Evolutionary conservation across 768 basidiomycete genomes (phyloP), one percentile per base, ranked within the genome.

Genomic region (Neoboletus brunneissimus): DNA sequence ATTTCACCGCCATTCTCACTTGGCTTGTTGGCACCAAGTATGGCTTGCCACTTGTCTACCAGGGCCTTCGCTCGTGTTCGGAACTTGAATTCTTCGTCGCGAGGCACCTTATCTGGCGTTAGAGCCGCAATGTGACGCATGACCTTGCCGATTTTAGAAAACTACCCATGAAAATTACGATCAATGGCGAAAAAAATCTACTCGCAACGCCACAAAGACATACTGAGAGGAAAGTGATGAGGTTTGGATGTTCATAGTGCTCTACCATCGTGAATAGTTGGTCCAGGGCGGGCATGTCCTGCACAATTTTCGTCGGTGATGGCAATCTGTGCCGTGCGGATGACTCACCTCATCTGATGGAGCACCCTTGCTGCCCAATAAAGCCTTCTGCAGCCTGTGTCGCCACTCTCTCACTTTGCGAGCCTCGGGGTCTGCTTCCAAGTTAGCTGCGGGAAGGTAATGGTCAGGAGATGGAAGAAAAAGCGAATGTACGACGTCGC

Each of bases 381-480:
- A 89, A 0, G 84, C 89, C 71, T 93, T 89, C 74, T 98, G 94
- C 3, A 97, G 80, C 71, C 85, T 89, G 71, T 96, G 93, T 62
- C 95, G 80, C 94, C 94, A 96, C 55, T 91, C 89, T 67, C 89
- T 86, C 64, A 95, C 92, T 70, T 87, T 86, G 53, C 76, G 65
- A 23, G 85, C 88, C 58, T 88, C 87, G 2, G 79, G 79, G 69
- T 89, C 85, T 48, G 70, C 75, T 41, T 75, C 72, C 52, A 85
- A 59, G 50, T 77, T 76, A 54, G 76, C 78, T 78, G 48, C 23
- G 47, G 46, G 16, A 6, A 32, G 50, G 35, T 1, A 12, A 32
- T 45, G 40, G 55, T 64, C 48, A 65, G 54, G 5, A 59, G 18
- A 52, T 7, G 15, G 9, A 20, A 51, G 20, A 35, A 49, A 38